These are phyloP conservation scores for Termitomyces sp. DNA, from an alignment of 768 basidiomycete species.

Conservation along the genomic window DNA sequence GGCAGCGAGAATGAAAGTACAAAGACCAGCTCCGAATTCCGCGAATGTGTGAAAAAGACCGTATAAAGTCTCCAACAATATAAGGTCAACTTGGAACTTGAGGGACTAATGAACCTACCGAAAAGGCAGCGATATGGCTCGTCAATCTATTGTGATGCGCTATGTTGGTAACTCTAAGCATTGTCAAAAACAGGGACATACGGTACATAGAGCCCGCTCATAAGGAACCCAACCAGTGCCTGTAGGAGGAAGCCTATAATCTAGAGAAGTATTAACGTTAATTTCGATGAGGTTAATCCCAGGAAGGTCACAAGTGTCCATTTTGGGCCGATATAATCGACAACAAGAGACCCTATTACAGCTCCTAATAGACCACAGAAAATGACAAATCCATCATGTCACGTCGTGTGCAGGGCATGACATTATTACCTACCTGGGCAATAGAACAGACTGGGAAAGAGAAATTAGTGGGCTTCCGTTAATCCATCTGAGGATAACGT, in stretches of 20 bases:
- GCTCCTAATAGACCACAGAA: background rate
- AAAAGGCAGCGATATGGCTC: conserved; percentile 64
- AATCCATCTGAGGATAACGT: no score
- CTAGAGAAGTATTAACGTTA: conserved; percentile 21
- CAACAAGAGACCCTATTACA: conserved; percentile 54
- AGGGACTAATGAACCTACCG: conserved; percentile 33
- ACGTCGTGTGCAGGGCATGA: background rate
- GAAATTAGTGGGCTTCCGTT: no score
- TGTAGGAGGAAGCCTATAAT: conserved; percentile 54
- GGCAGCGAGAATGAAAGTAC: conserved; percentile 73
- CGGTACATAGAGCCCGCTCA: conserved; percentile 48
- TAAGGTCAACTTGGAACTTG: background rate
- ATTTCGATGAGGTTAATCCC: background rate
- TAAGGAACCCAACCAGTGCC: conserved; percentile 52
- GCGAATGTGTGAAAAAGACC: conserved; percentile 66
- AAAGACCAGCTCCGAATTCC: conserved; percentile 84
- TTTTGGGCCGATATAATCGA: conserved; percentile 73
- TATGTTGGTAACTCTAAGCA: background rate
- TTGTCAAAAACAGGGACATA: conserved; percentile 17
- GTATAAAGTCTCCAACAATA: conserved; percentile 55
- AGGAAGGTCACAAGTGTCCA: conserved; percentile 50
- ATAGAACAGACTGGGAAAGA: conserved; percentile 25
- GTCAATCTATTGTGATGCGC: conserved; percentile 35
- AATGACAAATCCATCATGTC: no score
- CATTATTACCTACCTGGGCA: conserved; percentile 22